These are phyloP conservation scores for Hypoxylon rickii DNA, from an alignment of 495 filamentous ascomycete species.

Conservation along the genomic window DNA sequence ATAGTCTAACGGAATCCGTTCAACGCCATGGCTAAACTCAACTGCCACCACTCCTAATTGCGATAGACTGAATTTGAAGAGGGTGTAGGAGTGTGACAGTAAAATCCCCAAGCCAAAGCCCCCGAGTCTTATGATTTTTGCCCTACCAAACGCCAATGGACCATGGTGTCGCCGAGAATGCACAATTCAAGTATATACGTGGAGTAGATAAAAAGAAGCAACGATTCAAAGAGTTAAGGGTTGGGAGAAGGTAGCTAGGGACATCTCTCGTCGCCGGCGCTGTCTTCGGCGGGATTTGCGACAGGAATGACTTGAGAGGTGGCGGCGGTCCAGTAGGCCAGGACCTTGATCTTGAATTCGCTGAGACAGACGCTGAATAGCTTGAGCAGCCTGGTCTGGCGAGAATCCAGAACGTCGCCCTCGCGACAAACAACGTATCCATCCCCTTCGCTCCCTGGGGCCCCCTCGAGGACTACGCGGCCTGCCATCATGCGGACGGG, in stretches of 20 bases:
- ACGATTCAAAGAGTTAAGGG: neutral
- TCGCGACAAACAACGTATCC: conserved; percentile 77
- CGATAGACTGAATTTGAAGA: neutral
- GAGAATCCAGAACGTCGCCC: conserved; percentile 79
- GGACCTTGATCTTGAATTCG: conserved; percentile 80
- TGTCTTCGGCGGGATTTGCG: conserved; percentile 31
- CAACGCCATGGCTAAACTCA: conserved; percentile 3
- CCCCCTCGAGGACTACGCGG: conserved; percentile 74
- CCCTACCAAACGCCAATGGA: conserved; percentile 37
- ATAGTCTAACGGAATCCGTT: conserved; percentile 10
- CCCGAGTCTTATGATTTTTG: conserved; percentile 5
- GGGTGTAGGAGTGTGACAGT: neutral
- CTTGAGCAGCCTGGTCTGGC: conserved; percentile 92
- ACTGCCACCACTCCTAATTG: neutral
- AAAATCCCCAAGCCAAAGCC: neutral
- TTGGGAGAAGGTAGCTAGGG: neutral
- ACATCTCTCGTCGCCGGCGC: conserved; percentile 24
- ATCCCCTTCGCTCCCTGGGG: conserved; percentile 34
- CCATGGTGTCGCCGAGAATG: conserved; percentile 42
- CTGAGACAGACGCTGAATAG: conserved; percentile 86
- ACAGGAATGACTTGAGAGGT: conserved; percentile 64
- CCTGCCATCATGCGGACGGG: conserved; percentile 88
- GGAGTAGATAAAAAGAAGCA: neutral
- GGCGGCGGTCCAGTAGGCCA: conserved; percentile 72
- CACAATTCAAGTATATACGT: conserved; percentile 26